Conservation (phyloP, 2,329 filamentous ascomycete genomes). For the Aspergillus felis region DNA sequence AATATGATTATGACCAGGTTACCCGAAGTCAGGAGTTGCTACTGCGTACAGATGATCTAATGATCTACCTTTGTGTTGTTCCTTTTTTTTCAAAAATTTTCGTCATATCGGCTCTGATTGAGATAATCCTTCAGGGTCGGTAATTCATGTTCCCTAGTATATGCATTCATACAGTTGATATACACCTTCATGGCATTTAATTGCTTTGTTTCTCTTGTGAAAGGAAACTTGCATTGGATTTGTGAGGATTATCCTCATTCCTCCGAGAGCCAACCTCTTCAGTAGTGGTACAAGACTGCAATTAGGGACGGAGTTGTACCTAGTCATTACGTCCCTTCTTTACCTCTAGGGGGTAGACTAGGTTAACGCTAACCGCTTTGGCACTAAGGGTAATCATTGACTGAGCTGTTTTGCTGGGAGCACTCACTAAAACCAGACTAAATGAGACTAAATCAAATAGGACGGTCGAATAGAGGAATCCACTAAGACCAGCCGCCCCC, state of each 20-base stretch:
- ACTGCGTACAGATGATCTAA: neutral
- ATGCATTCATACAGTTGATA: neutral
- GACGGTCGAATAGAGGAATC: neutral
- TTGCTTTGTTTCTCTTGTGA: conserved; percentile 5
- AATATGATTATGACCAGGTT: neutral
- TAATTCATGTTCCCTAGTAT: neutral
- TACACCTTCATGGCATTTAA: neutral
- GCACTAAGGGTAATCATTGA: neutral
- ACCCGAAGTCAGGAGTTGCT: neutral
- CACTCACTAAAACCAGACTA: neutral
- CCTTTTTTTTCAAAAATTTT: neutral
- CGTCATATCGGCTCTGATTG: neutral
- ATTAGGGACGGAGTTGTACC: neutral
- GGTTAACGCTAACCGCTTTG: neutral
- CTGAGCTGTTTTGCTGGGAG: neutral
- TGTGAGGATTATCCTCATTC: conserved; percentile 20
- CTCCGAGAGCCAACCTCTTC: conserved; percentile 9
- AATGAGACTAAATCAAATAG: neutral
- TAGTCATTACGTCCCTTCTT: conserved; percentile 8
- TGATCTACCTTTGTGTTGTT: neutral
- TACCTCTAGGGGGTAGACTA: neutral
- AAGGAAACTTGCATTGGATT: conserved; percentile 10
- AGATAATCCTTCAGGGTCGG: no score
- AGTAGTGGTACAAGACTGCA: neutral
- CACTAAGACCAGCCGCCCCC: neutral